Percentiles rank a stretch among this genome's conserved stretches.
phyloP scores from a whole-genome alignment of 2,329 filamentous ascomycete genomes.

The Colletotrichum incanum region DNA sequence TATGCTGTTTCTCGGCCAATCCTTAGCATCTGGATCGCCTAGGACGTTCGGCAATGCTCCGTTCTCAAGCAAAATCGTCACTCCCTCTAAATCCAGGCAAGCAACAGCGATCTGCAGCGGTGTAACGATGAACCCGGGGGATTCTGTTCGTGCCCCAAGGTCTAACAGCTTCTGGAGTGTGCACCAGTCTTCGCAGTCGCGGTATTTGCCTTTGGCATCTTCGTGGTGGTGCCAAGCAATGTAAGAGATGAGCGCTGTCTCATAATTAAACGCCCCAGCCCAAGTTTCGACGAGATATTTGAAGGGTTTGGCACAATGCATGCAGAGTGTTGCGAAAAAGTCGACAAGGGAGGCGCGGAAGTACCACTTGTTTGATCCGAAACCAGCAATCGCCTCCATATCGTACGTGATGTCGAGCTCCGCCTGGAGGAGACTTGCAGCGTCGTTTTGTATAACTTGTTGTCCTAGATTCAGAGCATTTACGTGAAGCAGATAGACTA shows the following conservation, averaged over 20 bases:
- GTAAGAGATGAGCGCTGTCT: not conserved
- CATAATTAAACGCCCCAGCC: not conserved
- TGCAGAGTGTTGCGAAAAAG: not conserved
- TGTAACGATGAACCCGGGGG: not conserved
- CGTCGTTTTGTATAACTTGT: too few relatives aligned
- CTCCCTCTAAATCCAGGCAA: not conserved
- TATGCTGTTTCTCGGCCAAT: accelerated
- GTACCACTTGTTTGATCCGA: too few relatives aligned
- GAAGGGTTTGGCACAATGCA: not conserved
- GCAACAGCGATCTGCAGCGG: constrained; percentile 15
- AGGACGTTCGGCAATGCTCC: accelerated
- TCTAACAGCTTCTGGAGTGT: not conserved
- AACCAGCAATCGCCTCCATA: too few relatives aligned
- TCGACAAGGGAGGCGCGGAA: not conserved
- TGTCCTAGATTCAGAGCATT: too few relatives aligned
- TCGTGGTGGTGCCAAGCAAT: not conserved
- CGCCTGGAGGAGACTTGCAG: too few relatives aligned
- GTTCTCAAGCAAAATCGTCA: not conserved
- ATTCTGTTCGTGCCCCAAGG: not conserved
- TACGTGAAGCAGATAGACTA: too few relatives aligned
- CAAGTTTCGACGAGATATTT: not conserved
- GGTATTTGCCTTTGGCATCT: too few relatives aligned
- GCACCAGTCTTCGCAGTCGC: not conserved
- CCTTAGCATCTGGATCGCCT: not conserved
- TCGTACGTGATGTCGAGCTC: too few relatives aligned